These are phyloP conservation scores for Tricholoma hemisulphureum DNA, from an alignment of 768 basidiomycete genomes.

Conservation along the genomic window DNA sequence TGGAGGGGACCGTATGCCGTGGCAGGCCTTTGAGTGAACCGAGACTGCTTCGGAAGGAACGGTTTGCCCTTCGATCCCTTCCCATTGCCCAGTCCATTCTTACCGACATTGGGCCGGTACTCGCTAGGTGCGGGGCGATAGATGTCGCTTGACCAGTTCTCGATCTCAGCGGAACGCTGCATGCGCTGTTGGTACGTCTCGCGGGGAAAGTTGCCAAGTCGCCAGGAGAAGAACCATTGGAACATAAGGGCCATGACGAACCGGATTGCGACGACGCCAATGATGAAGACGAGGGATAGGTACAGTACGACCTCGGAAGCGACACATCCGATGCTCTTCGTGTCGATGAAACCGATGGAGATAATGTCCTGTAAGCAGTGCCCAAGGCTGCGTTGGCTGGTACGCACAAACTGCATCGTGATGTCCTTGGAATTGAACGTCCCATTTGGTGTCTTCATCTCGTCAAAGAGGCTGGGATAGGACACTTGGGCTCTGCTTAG, in stretches of 20 bases:
- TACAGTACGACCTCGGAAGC: constrained; percentile 94
- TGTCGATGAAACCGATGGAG: constrained; percentile 92
- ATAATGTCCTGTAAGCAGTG: constrained; percentile 84
- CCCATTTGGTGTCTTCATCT: constrained; percentile 64
- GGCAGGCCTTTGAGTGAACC: constrained; percentile 68
- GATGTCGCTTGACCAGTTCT: constrained; percentile 95
- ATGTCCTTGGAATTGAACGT: constrained; percentile 83
- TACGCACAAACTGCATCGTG: constrained; percentile 80
- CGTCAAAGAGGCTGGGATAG: constrained; percentile 82
- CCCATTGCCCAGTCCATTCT: constrained; percentile 51
- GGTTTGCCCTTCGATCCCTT: constrained; percentile 44
- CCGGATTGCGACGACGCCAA: constrained; percentile 92
- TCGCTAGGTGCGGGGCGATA: constrained; percentile 89
- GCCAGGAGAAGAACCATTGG: constrained; percentile 97
- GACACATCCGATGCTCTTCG: constrained; percentile 91
- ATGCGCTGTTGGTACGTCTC: constrained; percentile 93
- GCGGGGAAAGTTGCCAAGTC: constrained; percentile 86
- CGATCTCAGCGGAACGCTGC: constrained; percentile 86
- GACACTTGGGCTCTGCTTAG: constrained; percentile 76
- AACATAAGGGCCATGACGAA: constrained; percentile 98
- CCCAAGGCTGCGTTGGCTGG: constrained; percentile 63
- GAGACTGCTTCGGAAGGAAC: constrained; percentile 65
- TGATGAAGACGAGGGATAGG: constrained; percentile 93
- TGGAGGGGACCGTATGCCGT: constrained; percentile 71
- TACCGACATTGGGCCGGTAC: constrained; percentile 85